These are phyloP conservation scores for Plenodomus lindquistii DNA, from an alignment of 2,329 filamentous ascomycete species.

Conservation along the genomic window DNA sequence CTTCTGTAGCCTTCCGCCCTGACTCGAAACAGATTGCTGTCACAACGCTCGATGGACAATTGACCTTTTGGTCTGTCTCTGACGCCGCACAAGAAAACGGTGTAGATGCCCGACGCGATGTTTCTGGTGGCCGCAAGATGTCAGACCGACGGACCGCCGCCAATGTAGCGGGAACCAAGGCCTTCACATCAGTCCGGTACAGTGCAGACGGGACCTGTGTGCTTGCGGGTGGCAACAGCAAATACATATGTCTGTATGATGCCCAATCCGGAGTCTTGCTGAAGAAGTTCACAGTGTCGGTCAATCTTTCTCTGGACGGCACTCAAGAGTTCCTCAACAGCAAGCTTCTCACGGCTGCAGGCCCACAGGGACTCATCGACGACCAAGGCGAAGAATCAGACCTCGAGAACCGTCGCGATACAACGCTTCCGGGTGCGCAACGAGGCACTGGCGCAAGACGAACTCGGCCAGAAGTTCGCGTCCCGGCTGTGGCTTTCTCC, in stretches of 20 bases:
- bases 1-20: slow-evolving; percentile 83
- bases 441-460: slow-evolving; percentile 85
- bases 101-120: slow-evolving; percentile 87
- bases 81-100: slow-evolving; percentile 85
- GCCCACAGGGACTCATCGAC: slow-evolving; percentile 82
- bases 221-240: slow-evolving; percentile 91
- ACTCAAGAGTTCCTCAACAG: slow-evolving; percentile 98
- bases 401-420: slow-evolving; percentile 80
- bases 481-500: slow-evolving; percentile 82
- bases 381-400: slow-evolving; percentile 87
- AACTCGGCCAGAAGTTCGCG: slow-evolving; percentile 78
- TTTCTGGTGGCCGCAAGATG: slow-evolving; percentile 87
- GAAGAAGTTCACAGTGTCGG: slow-evolving; percentile 93
- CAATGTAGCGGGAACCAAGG: slow-evolving; percentile 87
- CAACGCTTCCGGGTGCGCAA: slow-evolving; percentile 79
- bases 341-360: slow-evolving; percentile 86
- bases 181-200: slow-evolving; percentile 85
- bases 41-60: slow-evolving; percentile 88
- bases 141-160: slow-evolving; percentile 89
- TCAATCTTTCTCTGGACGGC: slow-evolving; percentile 92
- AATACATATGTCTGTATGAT: slow-evolving; percentile 98
- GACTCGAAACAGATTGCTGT: slow-evolving; percentile 91
- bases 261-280: slow-evolving; percentile 86
- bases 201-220: slow-evolving; percentile 91
- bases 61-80: slow-evolving; percentile 92